phyloP scores from a whole-genome alignment of 768 basidiomycete species.

The Butyriboletus loyo region DNA sequence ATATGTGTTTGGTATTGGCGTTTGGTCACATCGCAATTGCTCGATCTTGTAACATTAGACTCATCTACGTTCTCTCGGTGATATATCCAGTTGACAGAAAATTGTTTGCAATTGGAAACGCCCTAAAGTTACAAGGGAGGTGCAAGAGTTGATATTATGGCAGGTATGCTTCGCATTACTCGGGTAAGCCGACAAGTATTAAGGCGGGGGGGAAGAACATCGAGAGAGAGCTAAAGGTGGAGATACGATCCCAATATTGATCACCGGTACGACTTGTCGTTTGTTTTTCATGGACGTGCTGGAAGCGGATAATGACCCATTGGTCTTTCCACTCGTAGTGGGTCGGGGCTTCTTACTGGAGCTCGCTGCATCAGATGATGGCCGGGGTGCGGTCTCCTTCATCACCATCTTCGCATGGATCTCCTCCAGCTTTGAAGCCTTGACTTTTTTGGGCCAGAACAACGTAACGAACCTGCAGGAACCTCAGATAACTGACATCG shows the following conservation, averaged over 20 bases:
- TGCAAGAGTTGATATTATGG: conserved; percentile 27
- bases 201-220: conserved; percentile 16
- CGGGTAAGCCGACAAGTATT: conserved; percentile 21
- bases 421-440: conserved; percentile 87
- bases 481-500: conserved; percentile 10
- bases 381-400: conserved; percentile 71
- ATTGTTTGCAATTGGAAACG: conserved; percentile 15
- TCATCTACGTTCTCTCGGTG: conserved; percentile 10
- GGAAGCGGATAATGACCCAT: conserved; percentile 47
- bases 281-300: conserved; percentile 46
- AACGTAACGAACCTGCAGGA: conserved; percentile 79
- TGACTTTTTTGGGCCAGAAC: conserved; percentile 98
- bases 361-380: conserved; percentile 45
- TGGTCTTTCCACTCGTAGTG: conserved; percentile 47
- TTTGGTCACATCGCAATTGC: conserved; percentile 1
- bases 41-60: conserved; percentile 24
- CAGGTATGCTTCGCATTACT: conserved; percentile 25
- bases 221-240: conserved; percentile 24
- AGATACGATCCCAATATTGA: conserved; percentile 7
- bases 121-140: conserved; percentile 23
- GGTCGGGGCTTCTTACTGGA: conserved; percentile 60
- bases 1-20: not conserved
- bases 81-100: conserved; percentile 12
- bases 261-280: conserved; percentile 63
- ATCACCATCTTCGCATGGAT: conserved; percentile 96